Base-by-base conservation (phyloP, 1,139 yeast genomes). In the Geotrichum armillariae region DNA sequence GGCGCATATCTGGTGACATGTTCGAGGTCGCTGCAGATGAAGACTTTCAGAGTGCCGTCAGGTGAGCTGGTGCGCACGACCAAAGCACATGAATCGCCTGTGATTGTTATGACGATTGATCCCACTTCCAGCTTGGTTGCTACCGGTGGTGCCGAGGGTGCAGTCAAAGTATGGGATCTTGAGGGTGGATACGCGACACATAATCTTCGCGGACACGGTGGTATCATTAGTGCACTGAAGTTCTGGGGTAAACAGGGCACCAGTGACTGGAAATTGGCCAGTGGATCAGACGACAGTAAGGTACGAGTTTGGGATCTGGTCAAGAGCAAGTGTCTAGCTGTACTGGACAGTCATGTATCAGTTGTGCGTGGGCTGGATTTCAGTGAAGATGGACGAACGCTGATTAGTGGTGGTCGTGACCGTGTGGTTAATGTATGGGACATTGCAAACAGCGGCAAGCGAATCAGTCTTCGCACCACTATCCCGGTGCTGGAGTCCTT, bases 141-240 rank as follows among this genome's bases (percentile, higher is more conserved):
- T 33, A 83, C 94, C 62, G 99, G 99, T 45, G 93, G 96, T 43
- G 86, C 97, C 0, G 99, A 94, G 66, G 98, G 99, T 46, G 79
- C 82, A 36, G 86, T 91, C 18, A 83, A 89, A 46, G 95, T 94
- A 1, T 90, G 96, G 86, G 99, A 93, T 67, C 77, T 93, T 41
- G 91, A 82, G 57, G 91, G 91, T 32, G 94, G 95, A 1, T 89
- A 78, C 58, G 80, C 85, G 1, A 93, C 99, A 0, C 99, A 93
- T 68, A 83, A 89, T 16, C 77, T 93, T 55, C 85, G 88, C 65
- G 98, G 99, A 0, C 99, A 94, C 66, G 96, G 96, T 18, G 84
- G 95, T n/a, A 86, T 95, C 5, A 77, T 93, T 40, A 85, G 96
- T 52, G 81, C 95, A 2, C 69, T 93, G 51, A 70, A 74, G 31